Conservation (phyloP, 2,329 filamentous ascomycete species). For the Fusarium sp. region DNA sequence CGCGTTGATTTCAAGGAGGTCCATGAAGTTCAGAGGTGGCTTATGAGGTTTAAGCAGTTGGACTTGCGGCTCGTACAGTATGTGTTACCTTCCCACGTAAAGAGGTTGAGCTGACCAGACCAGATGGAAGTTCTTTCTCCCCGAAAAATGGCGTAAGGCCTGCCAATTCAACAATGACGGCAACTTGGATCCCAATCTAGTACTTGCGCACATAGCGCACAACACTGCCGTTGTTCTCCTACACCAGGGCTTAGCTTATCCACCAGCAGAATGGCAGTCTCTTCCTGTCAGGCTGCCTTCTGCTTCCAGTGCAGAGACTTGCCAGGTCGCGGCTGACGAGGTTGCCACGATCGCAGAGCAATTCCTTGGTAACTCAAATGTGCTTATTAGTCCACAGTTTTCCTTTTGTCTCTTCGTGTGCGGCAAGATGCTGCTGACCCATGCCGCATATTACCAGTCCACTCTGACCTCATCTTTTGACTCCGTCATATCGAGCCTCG, state of each 20-base stretch:
- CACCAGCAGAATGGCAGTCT: conserved; percentile 23
- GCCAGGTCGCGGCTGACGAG: conserved; percentile 22
- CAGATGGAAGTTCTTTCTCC: conserved; percentile 56
- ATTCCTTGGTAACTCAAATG: conserved; percentile 12
- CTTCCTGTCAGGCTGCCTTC: conserved; percentile 21
- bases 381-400: conserved; percentile 24
- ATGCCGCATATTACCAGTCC: conserved; percentile 10
- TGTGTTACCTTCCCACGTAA: not conserved
- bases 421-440: conserved; percentile 22
- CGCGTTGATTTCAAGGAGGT: conserved; percentile 48
- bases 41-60: conserved; percentile 55
- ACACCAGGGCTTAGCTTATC: conserved; percentile 36
- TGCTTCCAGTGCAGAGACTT: conserved; percentile 26
- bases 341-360: conserved; percentile 19
- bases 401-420: conserved; percentile 31
- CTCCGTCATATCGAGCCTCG: too few relatives aligned
- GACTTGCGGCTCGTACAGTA: conserved; percentile 53
- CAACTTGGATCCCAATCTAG: conserved; percentile 54
- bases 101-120: conserved; percentile 33
- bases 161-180: conserved; percentile 48
- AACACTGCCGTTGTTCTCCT: conserved; percentile 38
- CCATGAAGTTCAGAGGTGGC: conserved; percentile 51
- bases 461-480: not conserved
- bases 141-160: conserved; percentile 51
- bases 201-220: conserved; percentile 39